Evolutionary conservation across 176 grass and related monocot genomes (phyloP).

Genomic region (Cenchrus purpureus): DNA sequence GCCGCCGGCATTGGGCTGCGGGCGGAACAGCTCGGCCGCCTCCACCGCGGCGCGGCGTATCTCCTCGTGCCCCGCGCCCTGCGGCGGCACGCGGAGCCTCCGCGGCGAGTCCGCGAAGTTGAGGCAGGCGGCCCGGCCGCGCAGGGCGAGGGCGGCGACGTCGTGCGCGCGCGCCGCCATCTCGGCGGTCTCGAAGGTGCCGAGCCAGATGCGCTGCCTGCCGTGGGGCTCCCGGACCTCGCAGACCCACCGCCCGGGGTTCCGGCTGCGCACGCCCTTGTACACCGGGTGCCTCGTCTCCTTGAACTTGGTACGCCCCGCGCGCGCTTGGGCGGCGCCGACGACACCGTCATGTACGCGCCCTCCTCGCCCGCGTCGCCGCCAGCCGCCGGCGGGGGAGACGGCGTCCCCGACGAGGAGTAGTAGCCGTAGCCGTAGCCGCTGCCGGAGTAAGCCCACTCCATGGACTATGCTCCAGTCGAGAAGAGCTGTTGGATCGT

Average conservation of each 20-base stretch:
- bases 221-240: constrained; percentile 74
- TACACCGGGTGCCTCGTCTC: constrained; percentile 83
- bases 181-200: constrained; percentile 79
- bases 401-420: constrained; percentile 27
- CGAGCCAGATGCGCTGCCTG: constrained; percentile 70
- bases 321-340: constrained; percentile 65
- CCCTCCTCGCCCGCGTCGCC: constrained; percentile 39
- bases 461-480: not conserved
- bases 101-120: constrained; percentile 82
- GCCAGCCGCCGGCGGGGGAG: not conserved
- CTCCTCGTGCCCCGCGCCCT: constrained; percentile 46
- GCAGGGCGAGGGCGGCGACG: constrained; percentile 73
- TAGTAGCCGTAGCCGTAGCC: constrained; percentile 10
- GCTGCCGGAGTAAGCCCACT: constrained; percentile 17
- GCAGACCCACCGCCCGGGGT: constrained; percentile 75
- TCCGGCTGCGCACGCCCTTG: constrained; percentile 69
- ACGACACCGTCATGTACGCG: constrained; percentile 65
- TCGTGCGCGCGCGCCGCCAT: constrained; percentile 92
- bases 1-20: not conserved
- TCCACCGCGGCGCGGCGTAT: constrained; percentile 69
- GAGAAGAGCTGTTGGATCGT: not conserved
- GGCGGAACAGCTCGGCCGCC: constrained; percentile 58
- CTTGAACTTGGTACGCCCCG: constrained; percentile 74
- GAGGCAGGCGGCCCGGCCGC: constrained; percentile 70
- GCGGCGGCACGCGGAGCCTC: constrained; percentile 51